A percentile compares a stretch with the other conserved stretches of the same genome.
phyloP scores from a whole-genome alignment of 176 grass and related monocot species.

The Melocanna baccifera region DNA sequence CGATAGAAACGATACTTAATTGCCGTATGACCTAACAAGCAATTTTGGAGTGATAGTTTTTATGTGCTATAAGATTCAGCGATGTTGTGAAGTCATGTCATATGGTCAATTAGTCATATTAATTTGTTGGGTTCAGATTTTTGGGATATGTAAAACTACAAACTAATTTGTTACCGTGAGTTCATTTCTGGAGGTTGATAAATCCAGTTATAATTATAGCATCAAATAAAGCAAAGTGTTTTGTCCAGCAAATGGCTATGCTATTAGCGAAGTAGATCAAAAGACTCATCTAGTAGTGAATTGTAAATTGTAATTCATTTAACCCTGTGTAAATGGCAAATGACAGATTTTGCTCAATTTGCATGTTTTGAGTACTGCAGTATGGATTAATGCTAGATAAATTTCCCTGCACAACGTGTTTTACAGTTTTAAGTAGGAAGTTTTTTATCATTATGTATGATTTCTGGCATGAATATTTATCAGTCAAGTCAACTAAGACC shows the following conservation, averaged over 20 bases:
- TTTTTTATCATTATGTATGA: slow-evolving; percentile 8
- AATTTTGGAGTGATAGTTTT: neutral
- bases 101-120: neutral
- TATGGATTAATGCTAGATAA: neutral
- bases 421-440: neutral
- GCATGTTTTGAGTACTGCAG: neutral
- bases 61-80: neutral
- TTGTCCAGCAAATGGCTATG: neutral
- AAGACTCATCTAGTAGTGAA: neutral
- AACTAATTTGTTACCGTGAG: neutral
- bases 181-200: neutral
- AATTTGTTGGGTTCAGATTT: slow-evolving; percentile 7
- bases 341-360: neutral
- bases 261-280: neutral
- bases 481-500: neutral
- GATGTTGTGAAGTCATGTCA: neutral
- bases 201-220: neutral
- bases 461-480: neutral
- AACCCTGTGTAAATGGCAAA: neutral
- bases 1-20: neutral
- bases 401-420: neutral
- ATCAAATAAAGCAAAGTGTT: neutral
- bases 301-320: neutral
- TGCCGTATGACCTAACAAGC: neutral
- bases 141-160: neutral